These are phyloP conservation scores for Chrysanthemum lavandulifolium DNA, from an alignment of 129 eudicot species.

Conservation along the genomic window DNA sequence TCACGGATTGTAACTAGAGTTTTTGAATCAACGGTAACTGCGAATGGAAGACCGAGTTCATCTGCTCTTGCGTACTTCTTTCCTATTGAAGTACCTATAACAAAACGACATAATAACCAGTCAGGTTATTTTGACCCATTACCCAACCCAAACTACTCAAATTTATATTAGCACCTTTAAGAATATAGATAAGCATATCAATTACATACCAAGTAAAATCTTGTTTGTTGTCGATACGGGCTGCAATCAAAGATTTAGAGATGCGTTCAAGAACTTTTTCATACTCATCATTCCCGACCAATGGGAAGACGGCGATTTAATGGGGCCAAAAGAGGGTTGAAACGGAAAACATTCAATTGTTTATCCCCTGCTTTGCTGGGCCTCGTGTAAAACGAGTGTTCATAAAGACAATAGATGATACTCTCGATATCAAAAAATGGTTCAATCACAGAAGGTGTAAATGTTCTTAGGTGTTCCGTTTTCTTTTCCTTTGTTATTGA, in stretches of 20 bases:
- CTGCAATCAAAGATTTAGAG: constrained; percentile 50
- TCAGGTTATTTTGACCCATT: too few species aligned
- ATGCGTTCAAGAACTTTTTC: constrained; percentile 57
- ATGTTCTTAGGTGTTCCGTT: constrained; percentile 69
- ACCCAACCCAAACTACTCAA: too few species aligned
- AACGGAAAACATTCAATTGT: constrained; percentile 63
- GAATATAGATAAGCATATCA: too few species aligned
- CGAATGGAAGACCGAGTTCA: constrained; percentile 73
- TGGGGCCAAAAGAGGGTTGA: constrained; percentile 74
- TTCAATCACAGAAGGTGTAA: constrained; percentile 77
- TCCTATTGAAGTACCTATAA: constrained; percentile 71
- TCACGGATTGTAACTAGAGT: constrained; percentile 60
- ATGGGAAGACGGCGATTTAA: constrained; percentile 71
- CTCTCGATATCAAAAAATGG: constrained; percentile 79
- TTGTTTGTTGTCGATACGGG: constrained; percentile 55
- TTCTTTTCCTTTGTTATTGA: constrained; percentile 59
- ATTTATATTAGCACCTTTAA: too few species aligned
- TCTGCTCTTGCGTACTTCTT: constrained; percentile 71
- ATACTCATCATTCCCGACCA: constrained; percentile 60
- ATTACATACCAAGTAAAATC: constrained; percentile 58
- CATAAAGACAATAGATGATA: constrained; percentile 64
- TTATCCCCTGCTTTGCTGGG: constrained; percentile 69
- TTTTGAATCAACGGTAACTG: constrained; percentile 60
- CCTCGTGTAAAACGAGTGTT: constrained; percentile 67
- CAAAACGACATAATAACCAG: too few species aligned